phyloP scores from a whole-genome alignment of 2,329 filamentous ascomycete species.

The Emydomyces testavorans region DNA sequence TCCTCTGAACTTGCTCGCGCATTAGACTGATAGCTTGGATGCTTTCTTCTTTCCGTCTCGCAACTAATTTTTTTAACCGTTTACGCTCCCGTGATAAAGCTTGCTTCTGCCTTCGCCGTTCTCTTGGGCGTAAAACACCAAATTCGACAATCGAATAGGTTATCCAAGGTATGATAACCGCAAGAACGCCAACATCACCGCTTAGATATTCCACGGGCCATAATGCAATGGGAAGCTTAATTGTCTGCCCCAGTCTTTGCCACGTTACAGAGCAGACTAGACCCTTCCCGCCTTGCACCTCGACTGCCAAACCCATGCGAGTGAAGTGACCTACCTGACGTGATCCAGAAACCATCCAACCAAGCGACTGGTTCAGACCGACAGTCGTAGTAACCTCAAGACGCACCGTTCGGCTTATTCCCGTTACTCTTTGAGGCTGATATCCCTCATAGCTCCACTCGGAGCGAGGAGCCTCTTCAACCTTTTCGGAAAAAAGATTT shows the following conservation, averaged over 20 bases:
- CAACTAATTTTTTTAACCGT: conserved; percentile 28
- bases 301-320: conserved; percentile 31
- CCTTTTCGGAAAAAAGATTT: conserved; percentile 29
- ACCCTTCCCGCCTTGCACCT: conserved; percentile 26
- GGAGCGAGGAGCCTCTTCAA: conserved; percentile 25
- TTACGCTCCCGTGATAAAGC: conserved; percentile 28
- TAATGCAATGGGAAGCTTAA: conserved; percentile 31
- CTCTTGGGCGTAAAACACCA: conserved; percentile 30
- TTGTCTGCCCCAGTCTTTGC: conserved; percentile 32
- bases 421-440: conserved; percentile 23
- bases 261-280: conserved; percentile 32
- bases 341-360: conserved; percentile 28
- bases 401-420: conserved; percentile 26
- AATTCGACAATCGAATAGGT: conserved; percentile 35
- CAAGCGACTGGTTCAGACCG: conserved; percentile 22
- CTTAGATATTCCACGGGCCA: conserved; percentile 27
- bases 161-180: conserved; percentile 30
- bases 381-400: conserved; percentile 26
- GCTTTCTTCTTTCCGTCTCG: conserved; percentile 30
- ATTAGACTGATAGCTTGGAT: conserved; percentile 32
- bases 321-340: conserved; percentile 31
- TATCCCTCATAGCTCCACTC: conserved; percentile 35
- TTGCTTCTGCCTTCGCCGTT: conserved; percentile 27
- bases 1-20: conserved; percentile 30
- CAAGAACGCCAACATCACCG: conserved; percentile 27